A percentile compares a stretch with the other conserved stretches of the same genome.
Evolutionary conservation across 2,329 filamentous ascomycete species (phyloP).

Genomic region (Fusarium concolor): DNA sequence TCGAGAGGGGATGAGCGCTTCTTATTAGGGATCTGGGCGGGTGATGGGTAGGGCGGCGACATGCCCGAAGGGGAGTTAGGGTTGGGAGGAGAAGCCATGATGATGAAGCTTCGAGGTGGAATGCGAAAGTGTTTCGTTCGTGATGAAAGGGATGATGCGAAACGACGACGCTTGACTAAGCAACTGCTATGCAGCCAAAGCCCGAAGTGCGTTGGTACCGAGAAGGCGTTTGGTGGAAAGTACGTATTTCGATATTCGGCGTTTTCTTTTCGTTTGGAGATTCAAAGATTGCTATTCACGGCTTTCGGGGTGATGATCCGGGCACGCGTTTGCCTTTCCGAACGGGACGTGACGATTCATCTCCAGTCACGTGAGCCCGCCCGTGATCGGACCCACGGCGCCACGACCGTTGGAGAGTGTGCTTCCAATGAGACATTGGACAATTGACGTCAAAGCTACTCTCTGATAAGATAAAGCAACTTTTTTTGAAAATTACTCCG

Average conservation of each 20-base stretch:
- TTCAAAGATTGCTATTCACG: constrained; percentile 1
- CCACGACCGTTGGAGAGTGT: not conserved
- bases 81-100: constrained; percentile 69
- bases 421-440: not conserved
- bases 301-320: constrained; percentile 33
- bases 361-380: not conserved
- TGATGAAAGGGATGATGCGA: not conserved
- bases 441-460: constrained; percentile 34
- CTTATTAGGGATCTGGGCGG: constrained; percentile 64
- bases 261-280: not conserved
- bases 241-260: constrained; percentile 24
- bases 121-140: not conserved
- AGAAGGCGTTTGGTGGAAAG: not conserved
- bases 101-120: not conserved
- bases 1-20: constrained; percentile 70
- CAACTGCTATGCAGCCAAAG: not conserved
- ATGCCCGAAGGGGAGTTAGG: constrained; percentile 62
- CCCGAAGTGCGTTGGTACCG: not conserved
- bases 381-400: constrained; percentile 33
- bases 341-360: constrained; percentile 17
- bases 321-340: constrained; percentile 23
- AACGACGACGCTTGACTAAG: not conserved
- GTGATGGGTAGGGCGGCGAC: constrained; percentile 66
- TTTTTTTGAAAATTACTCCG: not conserved
- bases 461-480: constrained; percentile 35